Evolutionary conservation across 2,329 filamentous ascomycete species (phyloP).

Genomic region (Alternaria sp.): DNA sequence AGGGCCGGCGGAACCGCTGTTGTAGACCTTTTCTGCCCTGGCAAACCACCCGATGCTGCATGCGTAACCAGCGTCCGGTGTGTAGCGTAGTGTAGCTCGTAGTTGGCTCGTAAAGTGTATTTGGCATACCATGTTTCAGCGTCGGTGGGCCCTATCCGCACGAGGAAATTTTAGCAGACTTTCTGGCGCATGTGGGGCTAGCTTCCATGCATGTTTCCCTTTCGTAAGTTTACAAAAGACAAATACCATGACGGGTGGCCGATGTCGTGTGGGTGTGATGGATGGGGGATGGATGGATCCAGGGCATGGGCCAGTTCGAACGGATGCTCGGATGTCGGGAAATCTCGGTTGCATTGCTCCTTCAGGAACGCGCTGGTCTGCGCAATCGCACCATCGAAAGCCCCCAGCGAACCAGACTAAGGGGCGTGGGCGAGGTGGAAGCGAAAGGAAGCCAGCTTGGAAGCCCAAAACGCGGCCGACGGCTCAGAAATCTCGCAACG

Average conservation of each 20-base stretch:
- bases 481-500: constrained; percentile 1
- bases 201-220: background rate
- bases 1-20: constrained; percentile 7
- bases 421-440: constrained; percentile 1
- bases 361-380: background rate
- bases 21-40: background rate
- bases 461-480: background rate
- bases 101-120: constrained; percentile 7
- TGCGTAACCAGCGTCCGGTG: constrained; percentile 5
- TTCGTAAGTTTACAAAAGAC: background rate
- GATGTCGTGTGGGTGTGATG: background rate
- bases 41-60: constrained; percentile 1
- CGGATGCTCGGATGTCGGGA: constrained; percentile 10
- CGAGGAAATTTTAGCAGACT: constrained; percentile 8
- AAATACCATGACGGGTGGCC: background rate
- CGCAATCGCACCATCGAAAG: background rate
- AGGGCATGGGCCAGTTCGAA: background rate
- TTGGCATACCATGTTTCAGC: constrained; percentile 16
- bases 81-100: background rate
- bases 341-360: constrained; percentile 9
- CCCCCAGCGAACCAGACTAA: background rate
- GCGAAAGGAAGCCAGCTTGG: background rate
- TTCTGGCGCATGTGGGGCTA: constrained; percentile 9
- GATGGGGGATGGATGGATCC: background rate
- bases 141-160: background rate